A percentile compares a stretch with the other conserved stretches of the same genome.
Conservation (phyloP, 2,329 filamentous ascomycete species). For the Sphaerulina vaccinii region DNA sequence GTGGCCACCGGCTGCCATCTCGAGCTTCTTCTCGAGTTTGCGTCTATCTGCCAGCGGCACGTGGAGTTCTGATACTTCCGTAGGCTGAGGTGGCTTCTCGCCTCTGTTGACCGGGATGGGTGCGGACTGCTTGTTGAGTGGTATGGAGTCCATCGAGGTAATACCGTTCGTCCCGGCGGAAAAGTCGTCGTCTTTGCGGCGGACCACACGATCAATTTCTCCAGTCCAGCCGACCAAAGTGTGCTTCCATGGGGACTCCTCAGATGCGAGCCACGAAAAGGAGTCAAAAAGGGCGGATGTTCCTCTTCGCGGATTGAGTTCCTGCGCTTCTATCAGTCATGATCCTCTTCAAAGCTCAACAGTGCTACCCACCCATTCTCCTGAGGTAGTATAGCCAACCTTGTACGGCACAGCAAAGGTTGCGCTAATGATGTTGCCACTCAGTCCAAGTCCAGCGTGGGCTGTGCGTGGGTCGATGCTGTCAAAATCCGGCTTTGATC, state of each 20-base stretch:
- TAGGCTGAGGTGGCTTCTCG: conserved; percentile 34
- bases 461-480: conserved; percentile 55
- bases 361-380: conserved; percentile 53
- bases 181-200: conserved; percentile 24
- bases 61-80: conserved; percentile 64
- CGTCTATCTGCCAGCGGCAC: conserved; percentile 69
- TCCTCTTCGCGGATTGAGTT: conserved; percentile 73
- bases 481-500: conserved; percentile 41
- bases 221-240: conserved; percentile 94
- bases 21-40: conserved; percentile 71
- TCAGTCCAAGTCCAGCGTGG: conserved; percentile 58
- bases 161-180: conserved; percentile 23
- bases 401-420: conserved; percentile 64
- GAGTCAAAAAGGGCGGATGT: conserved; percentile 92
- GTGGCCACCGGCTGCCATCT: conserved; percentile 70
- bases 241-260: conserved; percentile 82
- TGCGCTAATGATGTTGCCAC: conserved; percentile 63
- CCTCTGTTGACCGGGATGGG: conserved; percentile 71
- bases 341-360: background rate
- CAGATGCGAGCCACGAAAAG: conserved; percentile 82
- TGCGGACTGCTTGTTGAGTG: conserved; percentile 72
- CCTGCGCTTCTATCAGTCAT: conserved; percentile 47
- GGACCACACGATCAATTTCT: conserved; percentile 54
- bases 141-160: conserved; percentile 44
- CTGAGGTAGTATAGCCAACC: conserved; percentile 51